Evolutionary conservation across 2,329 filamentous ascomycete genomes (phyloP), one percentile per base, ranked within the genome.

Genomic region (Fusarium sororula): DNA sequence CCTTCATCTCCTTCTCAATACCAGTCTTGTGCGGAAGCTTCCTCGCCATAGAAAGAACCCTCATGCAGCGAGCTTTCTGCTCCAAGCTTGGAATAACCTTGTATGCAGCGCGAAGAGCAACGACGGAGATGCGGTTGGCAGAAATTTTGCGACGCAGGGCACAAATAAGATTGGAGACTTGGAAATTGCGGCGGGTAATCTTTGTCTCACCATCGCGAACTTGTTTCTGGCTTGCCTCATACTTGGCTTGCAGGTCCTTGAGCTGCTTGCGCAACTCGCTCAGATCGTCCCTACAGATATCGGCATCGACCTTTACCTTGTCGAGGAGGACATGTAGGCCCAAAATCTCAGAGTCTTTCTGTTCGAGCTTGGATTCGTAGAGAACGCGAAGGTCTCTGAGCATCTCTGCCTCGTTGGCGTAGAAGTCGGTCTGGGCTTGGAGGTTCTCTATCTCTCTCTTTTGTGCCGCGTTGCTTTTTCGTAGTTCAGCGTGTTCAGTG

Each of bases 41-140:
- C 20, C 50, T 28, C 5, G 58, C 28, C 35, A 44, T 20, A 3
- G 41, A n/a, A 0, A 72, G 7, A 15, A 76, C 15, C 9, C 39
- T 41, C 13, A 41, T 18, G 6, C 62, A 44, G 5, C 48, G 37
- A 6, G 26, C 37, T 7, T 64, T 41, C 5, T 74, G 60, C 7
- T 47, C 5, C 15, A 66, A 5, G 3, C 35, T 38, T 5, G 60
- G 67, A 1, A 74, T 17, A 15, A 68, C 14, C 7, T 50, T 60
- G 61, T 68, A 66, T 1, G 67, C 64, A 26, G 67, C 66, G 13
- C 56, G 55, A 12, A 74, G n/a, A 1, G 75, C 73, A 8, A 41
- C 30, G 17, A 35, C 7, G 28, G 37, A 41, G 6, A 74, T 45
- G 3, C 58, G 64, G 13, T 59, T 64, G 8, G 61, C 44, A 3